These are phyloP conservation scores for Diaporthe sp. DNA, from an alignment of 2,329 filamentous ascomycete genomes.

Conservation along the genomic window DNA sequence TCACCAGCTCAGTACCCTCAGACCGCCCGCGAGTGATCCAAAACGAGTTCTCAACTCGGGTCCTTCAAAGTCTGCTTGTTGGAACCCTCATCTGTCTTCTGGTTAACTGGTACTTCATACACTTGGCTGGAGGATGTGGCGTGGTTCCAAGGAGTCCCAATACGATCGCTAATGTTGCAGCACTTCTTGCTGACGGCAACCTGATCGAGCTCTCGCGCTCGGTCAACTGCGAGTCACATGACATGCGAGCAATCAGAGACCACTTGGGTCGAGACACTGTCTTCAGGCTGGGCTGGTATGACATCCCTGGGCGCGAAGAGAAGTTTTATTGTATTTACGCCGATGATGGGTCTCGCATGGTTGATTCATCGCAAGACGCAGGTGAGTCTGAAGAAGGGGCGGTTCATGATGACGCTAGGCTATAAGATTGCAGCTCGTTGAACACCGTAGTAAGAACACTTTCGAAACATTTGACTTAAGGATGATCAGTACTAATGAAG, in stretches of 20 bases:
- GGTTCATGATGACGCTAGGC: background rate
- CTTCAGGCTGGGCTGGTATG: conserved; percentile 3
- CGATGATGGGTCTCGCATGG: background rate
- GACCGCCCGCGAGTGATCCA: background rate
- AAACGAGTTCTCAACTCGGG: background rate
- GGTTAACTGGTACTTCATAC: background rate
- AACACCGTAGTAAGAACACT: background rate
- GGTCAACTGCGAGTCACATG: background rate
- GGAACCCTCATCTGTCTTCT: background rate
- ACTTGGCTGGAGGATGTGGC: background rate
- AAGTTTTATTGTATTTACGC: background rate
- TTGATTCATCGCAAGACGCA: background rate
- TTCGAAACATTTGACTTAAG: background rate
- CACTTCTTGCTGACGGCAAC: background rate
- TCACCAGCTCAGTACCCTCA: background rate
- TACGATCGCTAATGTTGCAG: background rate
- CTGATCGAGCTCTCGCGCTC: background rate
- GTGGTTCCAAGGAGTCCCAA: background rate
- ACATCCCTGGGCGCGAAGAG: background rate
- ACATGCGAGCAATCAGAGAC: background rate
- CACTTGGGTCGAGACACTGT: background rate
- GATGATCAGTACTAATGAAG: no score
- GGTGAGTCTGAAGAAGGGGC: background rate
- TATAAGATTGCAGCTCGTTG: background rate
- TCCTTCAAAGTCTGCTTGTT: background rate